Evolutionary conservation across 78 protist genomes (phyloP).

Genomic region (Pigoraptor vietnamica): DNA sequence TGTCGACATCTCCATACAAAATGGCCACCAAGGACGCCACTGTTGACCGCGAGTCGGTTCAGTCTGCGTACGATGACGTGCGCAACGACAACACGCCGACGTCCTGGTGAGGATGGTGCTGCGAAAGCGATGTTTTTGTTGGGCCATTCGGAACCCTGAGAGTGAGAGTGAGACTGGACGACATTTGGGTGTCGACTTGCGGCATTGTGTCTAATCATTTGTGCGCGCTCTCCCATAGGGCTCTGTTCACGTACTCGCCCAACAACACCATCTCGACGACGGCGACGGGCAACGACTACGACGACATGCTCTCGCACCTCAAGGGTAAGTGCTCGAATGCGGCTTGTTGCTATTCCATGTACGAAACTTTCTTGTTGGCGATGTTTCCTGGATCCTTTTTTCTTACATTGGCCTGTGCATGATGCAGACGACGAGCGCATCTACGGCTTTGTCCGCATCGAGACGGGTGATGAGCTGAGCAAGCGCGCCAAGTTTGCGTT

Average conservation of each 20-base stretch:
- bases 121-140: no score
- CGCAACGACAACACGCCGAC: constrained; percentile 31
- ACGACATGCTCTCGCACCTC: constrained; percentile 13
- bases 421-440: constrained; percentile 13
- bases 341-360: no score
- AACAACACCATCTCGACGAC: constrained; percentile 27
- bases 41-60: constrained; percentile 5
- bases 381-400: no score
- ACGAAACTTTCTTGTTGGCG: no score
- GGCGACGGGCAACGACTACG: constrained; percentile 26
- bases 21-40: constrained; percentile 3
- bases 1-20: neutral
- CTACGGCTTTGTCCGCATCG: constrained; percentile 47
- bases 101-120: constrained; percentile 9
- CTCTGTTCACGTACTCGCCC: neutral
- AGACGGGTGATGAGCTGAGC: constrained; percentile 45
- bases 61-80: constrained; percentile 33
- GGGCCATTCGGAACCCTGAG: no score
- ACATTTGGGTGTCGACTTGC: no score
- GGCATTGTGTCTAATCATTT: no score
- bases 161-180: no score
- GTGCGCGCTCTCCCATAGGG: neutral
- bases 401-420: neutral
- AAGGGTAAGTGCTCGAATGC: no score
- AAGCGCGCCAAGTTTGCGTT: constrained; percentile 43